These are phyloP conservation scores for Megacollybia marginata DNA, from an alignment of 768 basidiomycete genomes.

Conservation along the genomic window DNA sequence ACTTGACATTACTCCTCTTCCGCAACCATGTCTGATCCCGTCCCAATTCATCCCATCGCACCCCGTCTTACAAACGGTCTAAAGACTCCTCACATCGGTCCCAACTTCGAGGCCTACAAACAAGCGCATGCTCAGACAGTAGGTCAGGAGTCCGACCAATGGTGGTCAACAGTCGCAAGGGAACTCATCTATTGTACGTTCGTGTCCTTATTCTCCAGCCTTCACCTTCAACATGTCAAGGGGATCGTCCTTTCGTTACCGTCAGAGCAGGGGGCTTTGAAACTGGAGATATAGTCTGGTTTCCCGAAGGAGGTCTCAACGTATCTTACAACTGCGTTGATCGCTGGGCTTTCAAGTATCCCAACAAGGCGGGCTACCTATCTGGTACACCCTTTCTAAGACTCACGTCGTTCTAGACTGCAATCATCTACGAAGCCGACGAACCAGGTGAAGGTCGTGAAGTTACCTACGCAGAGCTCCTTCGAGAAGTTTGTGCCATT, in stretches of 20 bases:
- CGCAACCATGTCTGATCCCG: conserved; percentile 31
- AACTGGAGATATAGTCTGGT: conserved; percentile 89
- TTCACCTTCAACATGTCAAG: conserved; percentile 54
- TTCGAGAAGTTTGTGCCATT: conserved; percentile 81
- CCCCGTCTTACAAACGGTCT: conserved; percentile 56
- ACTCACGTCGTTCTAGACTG: conserved; percentile 44
- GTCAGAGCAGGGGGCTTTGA: conserved; percentile 79
- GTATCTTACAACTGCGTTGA: conserved; percentile 98
- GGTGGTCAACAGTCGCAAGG: conserved; percentile 71
- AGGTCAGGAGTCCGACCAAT: conserved; percentile 71
- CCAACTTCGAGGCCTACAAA: conserved; percentile 69
- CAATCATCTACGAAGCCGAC: conserved; percentile 98
- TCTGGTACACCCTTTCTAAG: background rate
- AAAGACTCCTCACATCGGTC: conserved; percentile 74
- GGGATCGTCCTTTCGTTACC: conserved; percentile 86
- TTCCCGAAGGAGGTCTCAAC: conserved; percentile 90
- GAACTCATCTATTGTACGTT: too few relatives aligned
- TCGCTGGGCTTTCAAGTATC: conserved; percentile 88
- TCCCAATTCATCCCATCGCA: conserved; percentile 64
- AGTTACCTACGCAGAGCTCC: conserved; percentile 77
- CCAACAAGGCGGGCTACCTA: conserved; percentile 51
- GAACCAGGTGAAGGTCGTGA: conserved; percentile 77
- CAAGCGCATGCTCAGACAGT: conserved; percentile 61
- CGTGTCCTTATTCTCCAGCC: too few relatives aligned
- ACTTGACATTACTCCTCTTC: background rate